Base-by-base conservation (phyloP, 306 rosid species). In the Prunus salicina region DNA sequence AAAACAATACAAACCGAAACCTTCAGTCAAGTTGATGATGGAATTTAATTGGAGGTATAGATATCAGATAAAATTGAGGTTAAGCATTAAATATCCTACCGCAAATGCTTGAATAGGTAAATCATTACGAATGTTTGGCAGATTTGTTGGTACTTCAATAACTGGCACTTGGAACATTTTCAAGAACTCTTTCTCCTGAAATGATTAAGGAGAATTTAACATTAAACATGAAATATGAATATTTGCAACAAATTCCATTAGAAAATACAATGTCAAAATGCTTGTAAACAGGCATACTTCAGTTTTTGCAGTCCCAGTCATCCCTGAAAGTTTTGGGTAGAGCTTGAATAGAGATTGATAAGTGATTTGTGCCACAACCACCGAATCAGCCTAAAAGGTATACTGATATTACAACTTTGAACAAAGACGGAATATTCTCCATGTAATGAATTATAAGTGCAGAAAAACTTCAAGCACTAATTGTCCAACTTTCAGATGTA, bases 291-390 rank as follows among this genome's bases (percentile, higher is more conserved):
- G 71, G 61, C 64, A 64, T 83, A 92, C 98, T 90, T 95, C 98
- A 38, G 98, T 95, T 88, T 95, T 95, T 76, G 98, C 98, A 79
- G 97, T 95, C 79, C 98, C 98, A 62, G 97, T 95, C 98, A 95
- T 95, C 85, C 97, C 98, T 41, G 97, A 95, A 78, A 95, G 82
- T 84, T 89, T 95, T 47, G 98, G 98, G 80, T 90, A 95, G 82
- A 95, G 98, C 88, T 95, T 95, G 84, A 95, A 95, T 34, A 95
- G 82, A 83, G 98, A 95, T 80, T 92, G 98, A 78, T 92, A 95
- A n/a, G 98, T 95, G 81, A 95, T 92, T 85, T 95, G 98, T 22
- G 98, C 98, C 79, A 95, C 97, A 61, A 95, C 85, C 79, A 95
- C 93, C 68, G 98, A 95, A 92, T 95, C 98, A 71, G 97, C 97